Evolutionary conservation across 345 rosid genomes (phyloP), one percentile per base, ranked within the genome.

Genomic region (Sonneratia caseolaris): DNA sequence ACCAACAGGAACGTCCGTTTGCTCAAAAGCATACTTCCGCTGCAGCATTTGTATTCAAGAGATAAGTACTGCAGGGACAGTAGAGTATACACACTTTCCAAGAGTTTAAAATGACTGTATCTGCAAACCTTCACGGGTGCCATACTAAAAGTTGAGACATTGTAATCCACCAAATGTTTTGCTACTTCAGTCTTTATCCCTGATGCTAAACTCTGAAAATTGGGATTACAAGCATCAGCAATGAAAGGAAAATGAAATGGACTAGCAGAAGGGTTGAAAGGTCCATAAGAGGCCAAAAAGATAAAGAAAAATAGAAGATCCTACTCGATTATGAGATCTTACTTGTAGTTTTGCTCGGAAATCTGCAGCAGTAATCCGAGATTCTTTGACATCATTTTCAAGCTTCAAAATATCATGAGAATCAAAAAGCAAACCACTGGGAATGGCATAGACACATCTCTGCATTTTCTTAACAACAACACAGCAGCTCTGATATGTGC

Each of bases 1-100:
- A 40, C 97, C 97, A 38, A 72, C 51, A 78, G 96, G 92, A 70
- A 95, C 83, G 75, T 90, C 97, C 72, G 84, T 74, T 76, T 88
- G 81, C 79, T 90, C 96, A 64, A 95, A 92, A 37, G 97, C 96
- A 86, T 90, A 90, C 45, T 76, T 89, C 82, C 99, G 86, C 99
- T 95, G 87, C 66, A 27, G 72, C 37, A 45, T 37, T 68, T 68
- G 53, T 15, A 80, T 73, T 61, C 69, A 51, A 74, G 68, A 47
- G 56, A 65, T 76, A 3, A 75, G 43, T n/a, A 56, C 19, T 45
- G 62, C 43, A 42, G 67, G 24, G 6, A 72, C 16, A 68, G 12
- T 36, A 47, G 11, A 48, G 64, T 21, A 24, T 36, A 48, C 3
- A 13, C 21, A 36, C 64, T 72, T 4, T 53, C 38, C 32, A 37